Evolutionary conservation across 2,329 filamentous ascomycete species (phyloP), one percentile per base, ranked within the genome.

Genomic region (Aspergillus sojae): DNA sequence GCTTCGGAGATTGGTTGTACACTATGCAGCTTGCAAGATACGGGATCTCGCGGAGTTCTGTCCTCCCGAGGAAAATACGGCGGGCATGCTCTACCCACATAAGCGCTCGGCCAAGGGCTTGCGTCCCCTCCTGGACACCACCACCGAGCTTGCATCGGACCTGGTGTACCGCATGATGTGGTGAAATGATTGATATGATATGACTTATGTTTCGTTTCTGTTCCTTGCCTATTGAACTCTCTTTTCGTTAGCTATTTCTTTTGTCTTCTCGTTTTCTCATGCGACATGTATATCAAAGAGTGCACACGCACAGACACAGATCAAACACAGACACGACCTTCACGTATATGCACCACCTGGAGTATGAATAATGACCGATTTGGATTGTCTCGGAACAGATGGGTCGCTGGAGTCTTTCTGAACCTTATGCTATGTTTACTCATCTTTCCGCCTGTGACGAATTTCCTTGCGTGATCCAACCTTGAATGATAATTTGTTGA

Each of bases 161-260:
- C 69, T 80, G 67, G 75, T 80, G 32, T 80, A 77, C 64, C 75
- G 77, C 30, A 75, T 79, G 76, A 79, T 79, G 76, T 64, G 62
- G 64, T 62, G 57, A 67, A 61, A 41, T 39, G 23, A 55, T 23
- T 54, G 19, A 21, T 19, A 59, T 41, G 52, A 55, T 7, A 53
- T 53, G 26, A 53, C 10, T 58, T 36, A 12, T 43, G 30, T 14
- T 52, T 48, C 2, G 50, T 16, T 39, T 59, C 28, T 21, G 19
- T 52, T 50, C 30, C 46, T 14, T 52, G 26, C 0, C 12, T n/a
- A 32, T 34, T 34, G 16, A 52, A 32, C 19, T 30, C 26, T 30
- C 46, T 50, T 30, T 32, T 5, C 4, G 11, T 52, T 32, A 32
- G 9, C 26, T 30, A 55, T 61, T 62, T 43, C 61, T 65, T 57